A percentile compares a stretch with the other conserved stretches of the same genome.
phyloP scores from a whole-genome alignment of 441 rosid genomes.

The Capsella rubella region DNA sequence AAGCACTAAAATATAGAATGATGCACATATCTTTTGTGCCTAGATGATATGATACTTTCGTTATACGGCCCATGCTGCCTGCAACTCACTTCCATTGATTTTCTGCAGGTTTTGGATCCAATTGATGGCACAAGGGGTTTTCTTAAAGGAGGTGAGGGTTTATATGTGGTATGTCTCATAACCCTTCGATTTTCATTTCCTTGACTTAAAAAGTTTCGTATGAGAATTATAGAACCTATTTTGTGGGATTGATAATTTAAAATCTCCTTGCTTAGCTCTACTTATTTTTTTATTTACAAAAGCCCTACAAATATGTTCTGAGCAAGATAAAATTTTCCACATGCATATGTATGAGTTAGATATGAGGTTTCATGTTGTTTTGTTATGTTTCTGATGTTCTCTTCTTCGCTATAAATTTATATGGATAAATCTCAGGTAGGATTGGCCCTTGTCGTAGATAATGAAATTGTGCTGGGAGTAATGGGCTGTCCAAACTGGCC shows the following conservation, averaged over 20 bases:
- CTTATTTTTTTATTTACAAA: background rate
- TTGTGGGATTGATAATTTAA: background rate
- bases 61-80: background rate
- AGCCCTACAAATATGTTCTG: background rate
- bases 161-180: slow-evolving; percentile 75
- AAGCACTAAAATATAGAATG: background rate
- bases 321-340: background rate
- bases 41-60: slow-evolving; percentile 21
- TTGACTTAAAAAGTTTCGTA: background rate
- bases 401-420: slow-evolving; percentile 36
- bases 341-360: background rate
- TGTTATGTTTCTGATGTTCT: slow-evolving; percentile 20
- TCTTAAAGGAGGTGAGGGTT: slow-evolving; percentile 72
- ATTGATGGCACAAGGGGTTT: slow-evolving; percentile 93
- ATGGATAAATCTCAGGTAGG: slow-evolving; percentile 67
- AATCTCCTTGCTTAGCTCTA: slow-evolving; percentile 10
- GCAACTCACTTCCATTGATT: slow-evolving; percentile 29
- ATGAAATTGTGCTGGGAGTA: slow-evolving; percentile 75
- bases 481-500: slow-evolving; percentile 96
- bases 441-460: slow-evolving; percentile 84
- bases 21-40: background rate
- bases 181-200: slow-evolving; percentile 6
- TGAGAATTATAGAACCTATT: slow-evolving; percentile 2
- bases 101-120: slow-evolving; percentile 82
- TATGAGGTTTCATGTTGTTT: background rate